Evolutionary conservation across 2,329 filamentous ascomycete genomes (phyloP).

Genomic region (Plectosphaerella cucumerina): DNA sequence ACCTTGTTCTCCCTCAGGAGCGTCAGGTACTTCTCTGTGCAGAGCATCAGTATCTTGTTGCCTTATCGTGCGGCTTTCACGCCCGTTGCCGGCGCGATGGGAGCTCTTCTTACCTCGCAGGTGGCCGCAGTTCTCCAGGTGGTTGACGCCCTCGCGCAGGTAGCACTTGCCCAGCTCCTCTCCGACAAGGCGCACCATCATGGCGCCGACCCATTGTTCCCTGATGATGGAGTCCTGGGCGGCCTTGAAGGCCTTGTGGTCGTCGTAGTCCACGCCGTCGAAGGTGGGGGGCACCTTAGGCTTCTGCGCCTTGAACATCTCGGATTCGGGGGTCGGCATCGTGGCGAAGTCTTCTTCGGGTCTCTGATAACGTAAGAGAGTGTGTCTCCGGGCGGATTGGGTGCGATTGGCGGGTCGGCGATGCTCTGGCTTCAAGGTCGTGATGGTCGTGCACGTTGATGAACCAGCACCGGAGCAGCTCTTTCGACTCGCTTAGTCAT

Average conservation of each 20-base stretch:
- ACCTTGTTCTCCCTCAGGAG: slow-evolving; percentile 72
- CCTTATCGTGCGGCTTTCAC: background rate
- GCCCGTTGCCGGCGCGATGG: background rate
- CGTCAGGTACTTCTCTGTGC: slow-evolving; percentile 71
- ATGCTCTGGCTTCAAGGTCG: slow-evolving; percentile 2
- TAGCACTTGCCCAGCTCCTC: slow-evolving; percentile 87
- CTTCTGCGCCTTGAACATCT: slow-evolving; percentile 78
- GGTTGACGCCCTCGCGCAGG: slow-evolving; percentile 77
- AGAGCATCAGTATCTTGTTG: slow-evolving; percentile 3
- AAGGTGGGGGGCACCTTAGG: slow-evolving; percentile 78
- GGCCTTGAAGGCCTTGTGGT: slow-evolving; percentile 74
- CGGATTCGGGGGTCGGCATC: slow-evolving; percentile 83
- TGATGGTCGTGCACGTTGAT: slow-evolving; percentile 8
- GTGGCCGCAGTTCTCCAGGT: slow-evolving; percentile 80
- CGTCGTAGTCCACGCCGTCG: slow-evolving; percentile 82
- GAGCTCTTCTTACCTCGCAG: slow-evolving; percentile 65
- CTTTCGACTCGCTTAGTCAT: background rate
- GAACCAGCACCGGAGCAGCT: slow-evolving; percentile 1
- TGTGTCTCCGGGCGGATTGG: background rate
- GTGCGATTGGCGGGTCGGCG: slow-evolving; percentile 2
- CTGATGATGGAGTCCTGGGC: slow-evolving; percentile 79
- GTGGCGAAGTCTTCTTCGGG: slow-evolving; percentile 16
- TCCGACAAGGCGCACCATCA: slow-evolving; percentile 80
- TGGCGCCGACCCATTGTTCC: slow-evolving; percentile 84
- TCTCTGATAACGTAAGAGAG: background rate